A percentile compares a stretch with the other conserved stretches of the same genome.
Evolutionary conservation across 257 asterid species (phyloP).

Genomic region (Solanum lycopersicoides): DNA sequence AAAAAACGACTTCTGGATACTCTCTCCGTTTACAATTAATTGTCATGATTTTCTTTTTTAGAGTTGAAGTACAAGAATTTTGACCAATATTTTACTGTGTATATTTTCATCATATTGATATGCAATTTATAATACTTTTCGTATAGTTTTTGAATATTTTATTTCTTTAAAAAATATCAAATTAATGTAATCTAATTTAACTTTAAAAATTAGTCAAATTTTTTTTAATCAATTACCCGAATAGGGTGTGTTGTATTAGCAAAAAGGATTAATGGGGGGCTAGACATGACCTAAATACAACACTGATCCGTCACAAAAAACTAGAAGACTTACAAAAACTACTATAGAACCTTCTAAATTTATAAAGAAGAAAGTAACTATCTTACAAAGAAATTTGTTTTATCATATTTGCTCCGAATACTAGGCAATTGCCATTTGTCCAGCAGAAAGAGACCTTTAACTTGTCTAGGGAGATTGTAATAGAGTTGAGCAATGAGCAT

Average conservation of each 20-base stretch:
- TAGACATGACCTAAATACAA: background rate
- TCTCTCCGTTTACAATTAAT: no score
- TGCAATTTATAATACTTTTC: no score
- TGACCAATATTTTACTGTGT: no score
- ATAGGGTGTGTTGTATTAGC: background rate
- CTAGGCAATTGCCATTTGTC: background rate
- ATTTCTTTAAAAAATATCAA: no score
- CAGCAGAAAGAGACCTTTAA: background rate
- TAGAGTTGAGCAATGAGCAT: background rate
- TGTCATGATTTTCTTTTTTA: no score
- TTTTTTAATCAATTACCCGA: background rate
- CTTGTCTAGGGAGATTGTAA: background rate
- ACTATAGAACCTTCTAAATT: background rate
- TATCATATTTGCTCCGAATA: background rate
- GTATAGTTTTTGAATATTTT: no score
- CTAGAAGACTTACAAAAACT: background rate
- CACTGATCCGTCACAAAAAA: background rate
- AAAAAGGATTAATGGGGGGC: background rate
- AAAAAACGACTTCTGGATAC: no score
- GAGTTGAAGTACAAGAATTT: no score
- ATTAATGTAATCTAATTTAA: no score
- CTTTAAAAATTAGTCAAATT: no score
- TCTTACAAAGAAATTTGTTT: background rate
- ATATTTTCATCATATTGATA: no score
- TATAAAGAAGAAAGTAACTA: background rate